Evolutionary conservation across 2,329 filamentous ascomycete species (phyloP), one percentile per base, ranked within the genome.

Genomic region (Colletotrichum tamarilloi): DNA sequence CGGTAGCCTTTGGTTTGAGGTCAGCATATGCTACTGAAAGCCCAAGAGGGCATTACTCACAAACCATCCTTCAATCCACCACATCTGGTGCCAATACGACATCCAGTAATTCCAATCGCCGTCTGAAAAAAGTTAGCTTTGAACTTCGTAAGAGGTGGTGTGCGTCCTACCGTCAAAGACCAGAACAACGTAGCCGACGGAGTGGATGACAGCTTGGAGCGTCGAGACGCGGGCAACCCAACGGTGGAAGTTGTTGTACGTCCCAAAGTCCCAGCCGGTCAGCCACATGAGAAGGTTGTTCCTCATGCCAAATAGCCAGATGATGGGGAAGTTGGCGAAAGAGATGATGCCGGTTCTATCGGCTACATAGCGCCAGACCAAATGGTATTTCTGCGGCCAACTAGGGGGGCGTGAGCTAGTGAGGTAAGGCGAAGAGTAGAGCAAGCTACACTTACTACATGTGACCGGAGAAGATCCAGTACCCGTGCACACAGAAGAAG

Each of bases 181-280:
- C 28, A 88, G 80, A 1, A 87, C 73, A 0, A 88, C 86, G 73
- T 92, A 94, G 0, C 87, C 87, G 1, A 92, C 70, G 0, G 91
- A 92, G 76, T 94, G 92, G 0, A 91, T 79, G 1, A 93, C 84
- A 1, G 90, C 92, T 75, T 93, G 87, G 0, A 91, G 69, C 0
- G 91, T 91, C 6, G 90, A 86, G 2, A 92, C 84, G 22, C 92
- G 85, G 0, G 92, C 92, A 4, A 92, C 85, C 85, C 91, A 91
- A 0, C 92, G 88, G 79, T 94, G 92, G 65, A 93, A 93, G 53
- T 90, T 86, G 75, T 90, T 93, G 77, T 90, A 93, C 0, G 90
- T 91, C 1, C 87, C 86, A 78, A 92, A 93, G 12, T 89, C 90
- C 91, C 92, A 94, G 0, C 92, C 92, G 0, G 92, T 93, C 0